phyloP scores from a whole-genome alignment of 495 filamentous ascomycete genomes.

The Lichenothelia convexa region DNA sequence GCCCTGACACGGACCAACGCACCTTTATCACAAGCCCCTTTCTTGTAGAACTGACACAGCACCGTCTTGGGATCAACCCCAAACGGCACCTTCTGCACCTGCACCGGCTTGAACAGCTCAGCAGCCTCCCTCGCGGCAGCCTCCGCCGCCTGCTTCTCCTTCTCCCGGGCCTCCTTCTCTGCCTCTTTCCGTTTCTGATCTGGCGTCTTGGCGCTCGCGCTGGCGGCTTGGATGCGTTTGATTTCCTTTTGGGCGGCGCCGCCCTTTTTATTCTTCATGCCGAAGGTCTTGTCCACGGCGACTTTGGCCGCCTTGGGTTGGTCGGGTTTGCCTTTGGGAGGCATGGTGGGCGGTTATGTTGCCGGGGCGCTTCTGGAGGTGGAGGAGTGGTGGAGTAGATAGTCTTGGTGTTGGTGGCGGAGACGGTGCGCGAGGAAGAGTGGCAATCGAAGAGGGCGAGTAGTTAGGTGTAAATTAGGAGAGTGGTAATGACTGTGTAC shows the following conservation, averaged over 20 bases:
- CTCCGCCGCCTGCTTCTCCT: conserved; percentile 77
- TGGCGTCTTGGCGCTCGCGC: conserved; percentile 48
- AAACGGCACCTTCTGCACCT: conserved; percentile 91
- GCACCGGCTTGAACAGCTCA: conserved; percentile 85
- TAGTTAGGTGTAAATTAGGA: too few relatives aligned
- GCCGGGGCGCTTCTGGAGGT: too few relatives aligned
- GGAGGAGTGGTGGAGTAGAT: conserved; percentile 1
- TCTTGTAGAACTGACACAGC: conserved; percentile 90
- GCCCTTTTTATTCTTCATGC: conserved; percentile 99
- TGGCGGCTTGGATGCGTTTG: conserved; percentile 54
- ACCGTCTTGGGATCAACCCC: conserved; percentile 97
- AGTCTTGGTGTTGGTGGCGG: not conserved
- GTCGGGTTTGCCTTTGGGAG: conserved; percentile 66
- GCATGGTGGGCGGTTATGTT: conserved; percentile 46
- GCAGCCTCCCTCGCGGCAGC: conserved; percentile 56
- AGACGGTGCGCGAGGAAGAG: too few relatives aligned
- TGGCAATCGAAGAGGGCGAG: too few relatives aligned
- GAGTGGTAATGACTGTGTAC: too few relatives aligned
- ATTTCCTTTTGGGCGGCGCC: conserved; percentile 76
- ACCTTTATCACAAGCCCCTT: conserved; percentile 95
- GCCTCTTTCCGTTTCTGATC: conserved; percentile 81
- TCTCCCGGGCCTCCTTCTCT: conserved; percentile 67
- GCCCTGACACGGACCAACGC: too few relatives aligned
- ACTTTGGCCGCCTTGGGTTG: conserved; percentile 48
- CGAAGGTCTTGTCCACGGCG: conserved; percentile 93